Evolutionary conservation across 2,329 filamentous ascomycete genomes (phyloP).

Genomic region (Aspergillus latus): DNA sequence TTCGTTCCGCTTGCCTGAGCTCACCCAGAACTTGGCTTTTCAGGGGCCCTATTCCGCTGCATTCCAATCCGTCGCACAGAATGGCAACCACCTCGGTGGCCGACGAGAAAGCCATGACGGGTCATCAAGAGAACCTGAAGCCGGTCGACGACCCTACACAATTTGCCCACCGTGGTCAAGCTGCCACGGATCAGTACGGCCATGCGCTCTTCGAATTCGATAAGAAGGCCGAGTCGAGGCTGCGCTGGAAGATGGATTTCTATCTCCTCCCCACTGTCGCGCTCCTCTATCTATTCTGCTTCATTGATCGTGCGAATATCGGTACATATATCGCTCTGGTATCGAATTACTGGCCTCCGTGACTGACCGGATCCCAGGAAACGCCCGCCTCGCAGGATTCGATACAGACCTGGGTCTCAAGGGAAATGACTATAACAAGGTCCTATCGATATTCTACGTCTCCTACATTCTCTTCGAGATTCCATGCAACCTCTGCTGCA

Average conservation of each 20-base stretch:
- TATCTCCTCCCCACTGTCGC: slow-evolving; percentile 65
- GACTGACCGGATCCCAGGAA: slow-evolving; percentile 49
- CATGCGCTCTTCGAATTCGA: slow-evolving; percentile 57
- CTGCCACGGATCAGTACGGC: slow-evolving; percentile 54
- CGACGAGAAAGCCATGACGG: slow-evolving; percentile 23
- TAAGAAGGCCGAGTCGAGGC: slow-evolving; percentile 55
- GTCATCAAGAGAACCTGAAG: slow-evolving; percentile 21
- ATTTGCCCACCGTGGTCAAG: slow-evolving; percentile 47
- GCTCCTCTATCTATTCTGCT: slow-evolving; percentile 69
- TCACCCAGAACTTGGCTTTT: neutral
- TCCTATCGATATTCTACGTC: slow-evolving; percentile 70
- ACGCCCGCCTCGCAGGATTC: slow-evolving; percentile 65
- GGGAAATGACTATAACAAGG: slow-evolving; percentile 67
- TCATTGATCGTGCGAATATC: slow-evolving; percentile 73
- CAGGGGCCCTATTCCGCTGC: neutral
- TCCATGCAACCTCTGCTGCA: slow-evolving; percentile 67
- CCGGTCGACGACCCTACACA: slow-evolving; percentile 27
- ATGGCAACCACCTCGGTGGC: slow-evolving; percentile 13
- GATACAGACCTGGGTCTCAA: slow-evolving; percentile 60
- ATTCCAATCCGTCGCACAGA: neutral
- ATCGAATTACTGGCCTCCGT: neutral
- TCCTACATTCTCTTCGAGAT: slow-evolving; percentile 73
- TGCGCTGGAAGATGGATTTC: slow-evolving; percentile 65
- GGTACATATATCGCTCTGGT: slow-evolving; percentile 42
- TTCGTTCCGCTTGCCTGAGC: neutral